phyloP scores from a whole-genome alignment of 2,329 filamentous ascomycete species.

The Tolypocladium paradoxum region DNA sequence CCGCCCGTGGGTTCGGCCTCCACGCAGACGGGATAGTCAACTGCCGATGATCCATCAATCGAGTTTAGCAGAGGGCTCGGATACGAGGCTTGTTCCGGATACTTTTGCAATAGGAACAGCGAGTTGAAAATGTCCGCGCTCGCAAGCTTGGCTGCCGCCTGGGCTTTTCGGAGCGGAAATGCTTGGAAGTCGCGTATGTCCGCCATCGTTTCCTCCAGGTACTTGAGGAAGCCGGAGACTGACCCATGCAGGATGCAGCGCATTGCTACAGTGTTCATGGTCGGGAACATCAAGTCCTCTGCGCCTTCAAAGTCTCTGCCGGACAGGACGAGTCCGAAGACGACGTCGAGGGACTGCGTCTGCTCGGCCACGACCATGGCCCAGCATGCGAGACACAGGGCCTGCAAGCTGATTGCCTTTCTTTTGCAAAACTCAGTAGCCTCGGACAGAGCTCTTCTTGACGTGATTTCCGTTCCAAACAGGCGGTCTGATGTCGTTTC shows the following conservation, averaged over 20 bases:
- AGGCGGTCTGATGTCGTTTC: not conserved
- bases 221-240: constrained; percentile 51
- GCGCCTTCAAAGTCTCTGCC: constrained; percentile 67
- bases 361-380: constrained; percentile 56
- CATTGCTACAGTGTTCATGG: constrained; percentile 82
- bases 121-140: constrained; percentile 39
- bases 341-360: constrained; percentile 57
- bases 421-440: constrained; percentile 50
- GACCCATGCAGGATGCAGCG: constrained; percentile 63
- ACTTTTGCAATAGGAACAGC: constrained; percentile 43
- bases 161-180: constrained; percentile 63
- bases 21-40: constrained; percentile 73
- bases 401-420: constrained; percentile 62
- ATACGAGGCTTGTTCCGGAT: constrained; percentile 1
- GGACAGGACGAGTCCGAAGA: constrained; percentile 74
- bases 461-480: constrained; percentile 8
- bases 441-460: not conserved
- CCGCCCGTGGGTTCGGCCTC: constrained; percentile 59
- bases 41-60: constrained; percentile 50
- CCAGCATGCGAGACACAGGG: constrained; percentile 68
- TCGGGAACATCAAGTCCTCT: constrained; percentile 66
- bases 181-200: constrained; percentile 62
- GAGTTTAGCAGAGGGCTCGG: constrained; percentile 45
- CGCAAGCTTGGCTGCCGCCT: constrained; percentile 28
- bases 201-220: constrained; percentile 61